Conservation (phyloP, 768 basidiomycete species). For the Tephrocybe rancida region DNA sequence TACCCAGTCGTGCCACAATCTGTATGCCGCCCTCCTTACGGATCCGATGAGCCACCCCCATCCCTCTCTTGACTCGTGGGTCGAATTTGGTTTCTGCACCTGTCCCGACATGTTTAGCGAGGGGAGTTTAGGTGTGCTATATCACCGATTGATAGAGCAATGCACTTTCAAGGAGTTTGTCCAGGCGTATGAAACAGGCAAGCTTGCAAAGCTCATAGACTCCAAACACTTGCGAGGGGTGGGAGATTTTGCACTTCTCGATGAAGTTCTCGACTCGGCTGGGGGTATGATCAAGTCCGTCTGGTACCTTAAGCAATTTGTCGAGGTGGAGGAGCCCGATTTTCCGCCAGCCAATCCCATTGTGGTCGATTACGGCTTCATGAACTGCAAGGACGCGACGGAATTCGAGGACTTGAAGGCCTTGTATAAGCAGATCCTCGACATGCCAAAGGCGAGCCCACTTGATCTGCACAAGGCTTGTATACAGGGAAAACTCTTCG, state of each 20-base stretch:
- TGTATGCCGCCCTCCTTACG: conserved; percentile 5
- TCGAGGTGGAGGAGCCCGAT: conserved; percentile 12
- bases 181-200: conserved; percentile 24
- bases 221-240: conserved; percentile 14
- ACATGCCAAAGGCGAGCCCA: conserved; percentile 23
- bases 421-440: conserved; percentile 35
- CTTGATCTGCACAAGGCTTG: conserved; percentile 37
- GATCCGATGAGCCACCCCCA: conserved; percentile 12
- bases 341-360: conserved; percentile 7
- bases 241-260: conserved; percentile 15
- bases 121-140: conserved; percentile 14
- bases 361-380: conserved; percentile 38
- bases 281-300: conserved; percentile 29
- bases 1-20: conserved; percentile 2
- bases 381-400: conserved; percentile 28
- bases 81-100: conserved; percentile 26
- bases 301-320: conserved; percentile 38
- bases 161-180: conserved; percentile 39
- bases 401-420: conserved; percentile 29
- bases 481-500: conserved; percentile 30
- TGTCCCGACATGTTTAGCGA: conserved; percentile 9
- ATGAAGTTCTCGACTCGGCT: conserved; percentile 25
- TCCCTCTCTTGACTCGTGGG: conserved; percentile 18
- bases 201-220: conserved; percentile 29
- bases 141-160: conserved; percentile 23